These are phyloP conservation scores for Tolypocladium album DNA, from an alignment of 2,329 filamentous ascomycete genomes.

Conservation along the genomic window DNA sequence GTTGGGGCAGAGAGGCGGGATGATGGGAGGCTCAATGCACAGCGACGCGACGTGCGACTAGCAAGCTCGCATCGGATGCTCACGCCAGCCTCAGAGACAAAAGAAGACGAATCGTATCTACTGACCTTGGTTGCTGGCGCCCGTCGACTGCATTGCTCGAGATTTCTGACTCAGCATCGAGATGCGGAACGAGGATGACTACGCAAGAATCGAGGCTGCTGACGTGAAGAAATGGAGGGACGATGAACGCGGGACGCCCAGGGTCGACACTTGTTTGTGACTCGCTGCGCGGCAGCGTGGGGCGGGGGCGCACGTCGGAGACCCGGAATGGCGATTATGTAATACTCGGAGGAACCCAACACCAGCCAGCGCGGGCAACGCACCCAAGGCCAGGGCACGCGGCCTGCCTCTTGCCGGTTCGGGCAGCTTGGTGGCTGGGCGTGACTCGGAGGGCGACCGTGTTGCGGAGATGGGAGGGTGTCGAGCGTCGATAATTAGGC, in stretches of 20 bases:
- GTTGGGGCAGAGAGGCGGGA: background rate
- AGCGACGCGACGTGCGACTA: background rate
- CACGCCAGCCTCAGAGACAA: background rate
- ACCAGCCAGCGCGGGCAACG: background rate
- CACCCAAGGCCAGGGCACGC: background rate
- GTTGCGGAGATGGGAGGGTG: background rate
- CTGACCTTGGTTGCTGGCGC: conserved; percentile 11
- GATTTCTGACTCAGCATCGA: conserved; percentile 13
- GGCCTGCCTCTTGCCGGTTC: background rate
- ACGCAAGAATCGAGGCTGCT: conserved; percentile 11
- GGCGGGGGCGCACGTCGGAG: background rate
- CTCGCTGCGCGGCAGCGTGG: background rate
- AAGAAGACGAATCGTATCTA: conserved; percentile 4
- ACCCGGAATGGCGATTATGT: background rate
- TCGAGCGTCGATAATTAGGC: no score
- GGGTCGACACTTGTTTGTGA: background rate
- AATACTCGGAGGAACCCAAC: background rate
- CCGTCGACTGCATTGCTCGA: conserved; percentile 10
- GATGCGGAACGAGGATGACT: conserved; percentile 9
- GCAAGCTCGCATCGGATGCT: background rate
- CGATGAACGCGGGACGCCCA: background rate
- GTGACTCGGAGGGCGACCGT: background rate
- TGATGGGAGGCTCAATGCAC: background rate
- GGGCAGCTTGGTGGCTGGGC: background rate
- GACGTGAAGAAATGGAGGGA: conserved; percentile 10